A percentile compares a stretch with the other conserved stretches of the same genome.
These are phyloP conservation scores for Ophiostoma fasciatum DNA, from an alignment of 2,329 filamentous ascomycete genomes.

Conservation along the genomic window DNA sequence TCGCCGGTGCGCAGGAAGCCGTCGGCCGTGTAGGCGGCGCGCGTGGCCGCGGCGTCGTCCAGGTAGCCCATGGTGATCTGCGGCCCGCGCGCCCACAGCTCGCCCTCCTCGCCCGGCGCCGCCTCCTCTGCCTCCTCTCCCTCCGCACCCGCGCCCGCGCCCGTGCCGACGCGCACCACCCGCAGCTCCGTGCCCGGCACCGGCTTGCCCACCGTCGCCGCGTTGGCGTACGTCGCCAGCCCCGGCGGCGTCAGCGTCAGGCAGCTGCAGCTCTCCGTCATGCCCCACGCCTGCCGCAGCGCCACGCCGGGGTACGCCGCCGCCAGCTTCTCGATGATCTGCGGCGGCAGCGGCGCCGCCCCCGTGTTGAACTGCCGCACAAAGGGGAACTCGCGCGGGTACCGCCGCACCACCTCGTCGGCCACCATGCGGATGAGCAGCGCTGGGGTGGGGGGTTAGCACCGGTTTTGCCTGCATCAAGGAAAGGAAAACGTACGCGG, in stretches of 20 bases:
- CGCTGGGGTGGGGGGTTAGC: neutral
- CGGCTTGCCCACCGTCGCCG: slow-evolving; percentile 37
- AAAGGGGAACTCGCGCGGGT: slow-evolving; percentile 40
- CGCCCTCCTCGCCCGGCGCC: slow-evolving; percentile 33
- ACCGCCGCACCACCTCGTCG: slow-evolving; percentile 36
- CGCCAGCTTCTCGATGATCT: slow-evolving; percentile 41
- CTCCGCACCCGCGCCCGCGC: too few relatives aligned
- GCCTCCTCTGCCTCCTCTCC: too few relatives aligned
- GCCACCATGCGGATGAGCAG: slow-evolving; percentile 41
- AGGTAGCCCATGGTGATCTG: slow-evolving; percentile 36
- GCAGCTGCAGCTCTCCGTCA: slow-evolving; percentile 51
- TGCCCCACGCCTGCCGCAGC: slow-evolving; percentile 53
- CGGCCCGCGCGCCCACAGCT: slow-evolving; percentile 28
- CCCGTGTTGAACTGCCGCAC: slow-evolving; percentile 43
- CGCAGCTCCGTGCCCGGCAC: slow-evolving; percentile 45
- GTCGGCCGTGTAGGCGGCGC: slow-evolving; percentile 35
- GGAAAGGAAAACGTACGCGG: slow-evolving; percentile 21
- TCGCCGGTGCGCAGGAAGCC: slow-evolving; percentile 46
- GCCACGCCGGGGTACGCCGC: slow-evolving; percentile 42
- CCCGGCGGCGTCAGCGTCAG: slow-evolving; percentile 46
- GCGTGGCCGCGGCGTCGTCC: slow-evolving; percentile 25
- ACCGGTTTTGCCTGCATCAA: neutral
- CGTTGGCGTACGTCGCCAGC: slow-evolving; percentile 42
- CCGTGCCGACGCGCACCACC: slow-evolving; percentile 38
- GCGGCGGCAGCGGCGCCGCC: slow-evolving; percentile 40